Percentiles rank a stretch among this genome's conserved stretches.
phyloP scores from a whole-genome alignment of 495 filamentous ascomycete genomes.

The Aspergillus homomorphus region DNA sequence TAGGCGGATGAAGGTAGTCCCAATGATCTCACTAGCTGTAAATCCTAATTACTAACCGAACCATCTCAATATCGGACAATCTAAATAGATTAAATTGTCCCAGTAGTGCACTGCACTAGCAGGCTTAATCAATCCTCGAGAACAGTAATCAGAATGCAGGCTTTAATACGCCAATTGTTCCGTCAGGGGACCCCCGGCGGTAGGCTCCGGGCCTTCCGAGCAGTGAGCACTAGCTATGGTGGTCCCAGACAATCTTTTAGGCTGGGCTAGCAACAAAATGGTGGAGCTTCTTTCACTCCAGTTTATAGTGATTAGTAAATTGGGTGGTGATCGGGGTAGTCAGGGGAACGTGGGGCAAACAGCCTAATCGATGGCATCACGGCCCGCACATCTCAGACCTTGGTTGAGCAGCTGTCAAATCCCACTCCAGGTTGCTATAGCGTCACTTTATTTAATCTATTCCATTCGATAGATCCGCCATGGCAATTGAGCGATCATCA shows the following conservation, averaged over 20 bases:
- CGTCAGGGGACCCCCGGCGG: no score
- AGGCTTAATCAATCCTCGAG: neutral
- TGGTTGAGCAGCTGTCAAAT: neutral
- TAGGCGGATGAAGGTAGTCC: neutral
- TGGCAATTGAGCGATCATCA: neutral
- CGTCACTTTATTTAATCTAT: neutral
- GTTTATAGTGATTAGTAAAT: neutral
- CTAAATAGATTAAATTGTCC: neutral
- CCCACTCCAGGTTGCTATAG: neutral
- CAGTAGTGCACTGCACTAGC: neutral
- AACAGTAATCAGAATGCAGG: neutral
- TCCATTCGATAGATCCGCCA: neutral
- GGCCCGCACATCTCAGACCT: neutral
- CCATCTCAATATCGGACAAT: conserved; percentile 1
- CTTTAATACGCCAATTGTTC: neutral
- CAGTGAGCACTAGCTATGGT: neutral
- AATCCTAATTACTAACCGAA: conserved; percentile 4
- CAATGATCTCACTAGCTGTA: neutral
- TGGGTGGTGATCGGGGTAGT: neutral
- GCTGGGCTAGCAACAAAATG: neutral
- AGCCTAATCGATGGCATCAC: neutral
- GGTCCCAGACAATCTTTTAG: neutral
- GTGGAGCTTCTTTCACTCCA: neutral
- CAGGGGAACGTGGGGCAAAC: conserved; percentile 5
- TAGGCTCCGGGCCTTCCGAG: neutral